Evolutionary conservation across 257 asterid genomes (phyloP).

Genomic region (Nicotiana tabacum): DNA sequence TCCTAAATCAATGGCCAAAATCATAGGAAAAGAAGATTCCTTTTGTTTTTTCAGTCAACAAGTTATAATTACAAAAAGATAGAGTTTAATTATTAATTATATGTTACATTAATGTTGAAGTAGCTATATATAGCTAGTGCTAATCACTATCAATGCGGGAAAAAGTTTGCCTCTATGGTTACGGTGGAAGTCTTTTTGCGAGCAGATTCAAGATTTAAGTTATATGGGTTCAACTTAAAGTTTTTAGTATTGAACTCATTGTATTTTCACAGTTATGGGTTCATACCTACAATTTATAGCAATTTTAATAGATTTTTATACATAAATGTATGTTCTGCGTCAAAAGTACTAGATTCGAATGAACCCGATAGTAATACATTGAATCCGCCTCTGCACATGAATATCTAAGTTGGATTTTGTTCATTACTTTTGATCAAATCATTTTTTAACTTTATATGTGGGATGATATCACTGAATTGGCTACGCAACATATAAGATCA

Average conservation of each 20-base stretch:
- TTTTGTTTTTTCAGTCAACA: neutral
- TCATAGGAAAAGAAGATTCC: neutral
- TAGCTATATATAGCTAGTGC: conserved; percentile 14
- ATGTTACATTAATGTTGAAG: neutral
- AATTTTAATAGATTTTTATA: too few relatives aligned
- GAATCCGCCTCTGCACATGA: neutral
- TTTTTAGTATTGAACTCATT: too few relatives aligned
- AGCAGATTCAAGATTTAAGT: too few relatives aligned
- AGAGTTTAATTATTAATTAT: neutral
- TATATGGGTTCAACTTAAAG: too few relatives aligned
- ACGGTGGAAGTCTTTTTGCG: neutral
- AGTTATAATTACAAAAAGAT: neutral
- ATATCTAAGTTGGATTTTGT: neutral
- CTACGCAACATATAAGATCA: neutral
- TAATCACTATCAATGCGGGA: conserved; percentile 30
- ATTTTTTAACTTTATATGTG: neutral
- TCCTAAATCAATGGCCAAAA: conserved; percentile 1
- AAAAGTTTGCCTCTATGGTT: conserved; percentile 8
- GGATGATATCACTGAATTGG: neutral
- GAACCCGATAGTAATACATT: too few relatives aligned
- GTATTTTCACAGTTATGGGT: too few relatives aligned
- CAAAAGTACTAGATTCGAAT: too few relatives aligned
- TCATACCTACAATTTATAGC: too few relatives aligned
- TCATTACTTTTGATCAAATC: neutral
- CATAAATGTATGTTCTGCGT: too few relatives aligned